Conservation (phyloP, 768 basidiomycete species). For the Russula brevipes region DNA sequence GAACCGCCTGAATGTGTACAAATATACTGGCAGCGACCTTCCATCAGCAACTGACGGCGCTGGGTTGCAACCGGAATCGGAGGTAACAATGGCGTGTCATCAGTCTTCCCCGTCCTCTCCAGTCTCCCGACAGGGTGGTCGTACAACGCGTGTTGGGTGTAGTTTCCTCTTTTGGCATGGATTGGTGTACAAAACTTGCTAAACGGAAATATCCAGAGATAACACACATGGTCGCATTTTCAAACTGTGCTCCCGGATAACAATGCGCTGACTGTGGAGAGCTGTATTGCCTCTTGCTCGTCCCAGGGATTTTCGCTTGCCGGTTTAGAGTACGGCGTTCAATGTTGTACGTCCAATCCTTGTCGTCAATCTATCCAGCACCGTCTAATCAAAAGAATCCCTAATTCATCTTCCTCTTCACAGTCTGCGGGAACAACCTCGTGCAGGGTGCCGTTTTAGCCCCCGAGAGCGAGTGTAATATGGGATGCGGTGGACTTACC, state of each 20-base stretch:
- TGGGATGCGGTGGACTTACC: slow-evolving; percentile 66
- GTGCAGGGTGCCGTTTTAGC: slow-evolving; percentile 53
- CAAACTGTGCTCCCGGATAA: slow-evolving; percentile 37
- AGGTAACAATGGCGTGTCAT: slow-evolving; percentile 1
- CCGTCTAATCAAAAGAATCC: not conserved
- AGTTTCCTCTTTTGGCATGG: slow-evolving; percentile 10
- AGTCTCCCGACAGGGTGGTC: slow-evolving; percentile 20
- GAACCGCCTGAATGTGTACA: slow-evolving; percentile 58
- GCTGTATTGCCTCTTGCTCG: slow-evolving; percentile 57
- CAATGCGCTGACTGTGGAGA: slow-evolving; percentile 48
- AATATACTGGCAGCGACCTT: slow-evolving; percentile 60
- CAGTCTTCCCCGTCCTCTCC: slow-evolving; percentile 17
- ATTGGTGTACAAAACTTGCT: not conserved
- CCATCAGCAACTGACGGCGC: slow-evolving; percentile 12
- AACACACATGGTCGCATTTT: slow-evolving; percentile 63
- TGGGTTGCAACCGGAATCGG: slow-evolving; percentile 18
- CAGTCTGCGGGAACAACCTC: slow-evolving; percentile 68
- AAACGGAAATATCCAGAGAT: slow-evolving; percentile 36
- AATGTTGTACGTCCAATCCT: slow-evolving; percentile 41
- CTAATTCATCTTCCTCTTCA: slow-evolving; percentile 16
- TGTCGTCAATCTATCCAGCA: not conserved
- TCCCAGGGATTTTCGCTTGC: slow-evolving; percentile 57
- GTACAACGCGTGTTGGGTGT: slow-evolving; percentile 47
- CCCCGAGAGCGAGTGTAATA: slow-evolving; percentile 53
- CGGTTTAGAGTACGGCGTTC: slow-evolving; percentile 57